These are phyloP conservation scores for Lanmaoa pseudosensibilis DNA, from an alignment of 768 basidiomycete species.

Conservation along the genomic window DNA sequence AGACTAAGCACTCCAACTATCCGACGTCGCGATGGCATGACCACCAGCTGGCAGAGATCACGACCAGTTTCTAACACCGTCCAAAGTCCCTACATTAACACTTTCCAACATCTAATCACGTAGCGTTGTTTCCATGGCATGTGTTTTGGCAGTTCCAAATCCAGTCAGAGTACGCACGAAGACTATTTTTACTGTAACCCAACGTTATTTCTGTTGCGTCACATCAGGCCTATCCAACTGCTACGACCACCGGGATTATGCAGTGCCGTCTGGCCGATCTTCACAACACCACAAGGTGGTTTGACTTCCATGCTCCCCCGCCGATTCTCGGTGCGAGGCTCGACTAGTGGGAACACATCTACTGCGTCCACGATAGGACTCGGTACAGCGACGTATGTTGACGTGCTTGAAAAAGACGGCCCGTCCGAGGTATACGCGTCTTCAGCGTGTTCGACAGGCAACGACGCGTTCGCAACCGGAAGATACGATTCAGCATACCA, in stretches of 20 bases:
- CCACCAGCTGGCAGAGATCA: no score
- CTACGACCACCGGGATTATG: constrained; percentile 90
- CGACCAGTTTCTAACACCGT: no score
- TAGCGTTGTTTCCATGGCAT: neutral
- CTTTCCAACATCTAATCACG: neutral
- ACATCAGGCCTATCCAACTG: constrained; percentile 83
- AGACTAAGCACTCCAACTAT: no score
- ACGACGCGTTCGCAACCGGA: constrained; percentile 47
- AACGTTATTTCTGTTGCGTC: neutral
- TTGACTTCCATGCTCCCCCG: constrained; percentile 15
- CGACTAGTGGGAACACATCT: constrained; percentile 38
- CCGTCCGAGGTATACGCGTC: constrained; percentile 18
- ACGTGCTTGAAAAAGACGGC: constrained; percentile 29
- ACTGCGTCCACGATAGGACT: constrained; percentile 75
- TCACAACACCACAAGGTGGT: constrained; percentile 53
- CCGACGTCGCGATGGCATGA: no score
- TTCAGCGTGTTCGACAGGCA: constrained; percentile 17
- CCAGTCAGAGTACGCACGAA: no score
- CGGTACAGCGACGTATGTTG: constrained; percentile 37
- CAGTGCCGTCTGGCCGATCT: constrained; percentile 91
- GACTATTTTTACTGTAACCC: neutral
- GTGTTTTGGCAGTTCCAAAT: neutral
- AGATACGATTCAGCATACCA: constrained; percentile 97
- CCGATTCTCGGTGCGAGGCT: constrained; percentile 11
- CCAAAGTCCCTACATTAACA: neutral